Conservation (phyloP, 2,329 filamentous ascomycete genomes). For the Scytalidium sp. region DNA sequence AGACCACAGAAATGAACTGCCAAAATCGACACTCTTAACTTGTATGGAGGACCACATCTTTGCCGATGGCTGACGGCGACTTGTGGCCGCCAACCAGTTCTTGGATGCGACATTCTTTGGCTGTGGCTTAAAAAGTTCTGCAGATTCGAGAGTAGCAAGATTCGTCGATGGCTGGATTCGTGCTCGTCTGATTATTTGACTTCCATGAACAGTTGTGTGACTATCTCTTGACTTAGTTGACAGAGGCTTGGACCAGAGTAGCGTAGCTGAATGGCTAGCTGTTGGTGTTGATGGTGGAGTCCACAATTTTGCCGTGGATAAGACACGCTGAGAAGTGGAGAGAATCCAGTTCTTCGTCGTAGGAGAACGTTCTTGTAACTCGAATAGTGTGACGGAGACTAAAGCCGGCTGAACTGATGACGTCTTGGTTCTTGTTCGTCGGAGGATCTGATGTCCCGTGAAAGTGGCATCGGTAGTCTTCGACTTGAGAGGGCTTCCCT, state of each 20-base stretch:
- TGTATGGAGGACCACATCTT: not conserved
- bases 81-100: slow-evolving; percentile 1
- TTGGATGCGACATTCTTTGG: not conserved
- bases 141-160: not conserved
- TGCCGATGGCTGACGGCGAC: not conserved
- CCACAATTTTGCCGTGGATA: not conserved
- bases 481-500: not conserved
- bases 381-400: not conserved
- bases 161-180: not conserved
- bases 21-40: not conserved
- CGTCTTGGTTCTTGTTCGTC: not conserved
- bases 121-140: not conserved
- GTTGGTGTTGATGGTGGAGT: not conserved
- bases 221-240: slow-evolving; percentile 3
- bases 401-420: not conserved
- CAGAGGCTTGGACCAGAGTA: slow-evolving; percentile 11
- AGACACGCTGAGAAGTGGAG: not conserved
- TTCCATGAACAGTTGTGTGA: not conserved
- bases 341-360: not conserved
- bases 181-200: not conserved
- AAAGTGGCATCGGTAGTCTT: slow-evolving; percentile 11
- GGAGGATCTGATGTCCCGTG: not conserved
- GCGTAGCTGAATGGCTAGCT: not conserved
- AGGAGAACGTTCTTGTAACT: not conserved
- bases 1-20: not conserved